phyloP scores from a whole-genome alignment of 2,329 filamentous ascomycete genomes.

The Aspergillus luchuensis region DNA sequence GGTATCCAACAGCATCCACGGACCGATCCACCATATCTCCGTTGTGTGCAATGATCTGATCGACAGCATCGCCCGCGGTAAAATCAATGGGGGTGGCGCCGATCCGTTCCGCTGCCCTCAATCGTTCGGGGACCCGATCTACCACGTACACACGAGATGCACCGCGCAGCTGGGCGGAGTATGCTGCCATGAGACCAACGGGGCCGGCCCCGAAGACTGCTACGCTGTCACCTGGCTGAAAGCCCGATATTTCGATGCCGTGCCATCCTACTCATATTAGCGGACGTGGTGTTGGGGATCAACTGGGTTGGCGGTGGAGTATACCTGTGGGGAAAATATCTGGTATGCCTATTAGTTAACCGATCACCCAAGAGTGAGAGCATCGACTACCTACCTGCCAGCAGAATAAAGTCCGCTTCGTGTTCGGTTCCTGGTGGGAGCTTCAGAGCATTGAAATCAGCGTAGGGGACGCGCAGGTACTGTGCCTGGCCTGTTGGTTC shows the following conservation, averaged over 20 bases:
- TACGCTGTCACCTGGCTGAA: constrained; percentile 62
- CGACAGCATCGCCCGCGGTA: constrained; percentile 56
- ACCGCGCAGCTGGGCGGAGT: constrained; percentile 62
- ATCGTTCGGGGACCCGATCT: constrained; percentile 62
- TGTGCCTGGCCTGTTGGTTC: constrained; percentile 54
- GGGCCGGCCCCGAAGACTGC: constrained; percentile 67
- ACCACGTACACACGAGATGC: constrained; percentile 65
- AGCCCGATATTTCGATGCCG: constrained; percentile 52
- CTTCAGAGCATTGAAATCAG: constrained; percentile 66
- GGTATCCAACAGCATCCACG: constrained; percentile 68
- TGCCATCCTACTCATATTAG: constrained; percentile 29
- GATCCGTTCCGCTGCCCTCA: constrained; percentile 63
- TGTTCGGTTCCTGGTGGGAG: constrained; percentile 63
- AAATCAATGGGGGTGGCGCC: constrained; percentile 65
- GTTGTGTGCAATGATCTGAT: constrained; percentile 62
- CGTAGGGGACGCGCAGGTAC: constrained; percentile 65
- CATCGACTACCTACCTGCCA: constrained; percentile 39
- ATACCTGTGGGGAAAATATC: no score
- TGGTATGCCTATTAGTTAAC: constrained; percentile 16
- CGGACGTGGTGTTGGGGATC: not conserved
- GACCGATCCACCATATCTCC: constrained; percentile 64
- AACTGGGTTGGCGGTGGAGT: no score
- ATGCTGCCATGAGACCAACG: constrained; percentile 67
- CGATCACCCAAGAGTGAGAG: constrained; percentile 14
- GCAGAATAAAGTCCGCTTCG: constrained; percentile 55